Conservation (phyloP, 2,329 filamentous ascomycete species). For the Leptodontidium sp. region DNA sequence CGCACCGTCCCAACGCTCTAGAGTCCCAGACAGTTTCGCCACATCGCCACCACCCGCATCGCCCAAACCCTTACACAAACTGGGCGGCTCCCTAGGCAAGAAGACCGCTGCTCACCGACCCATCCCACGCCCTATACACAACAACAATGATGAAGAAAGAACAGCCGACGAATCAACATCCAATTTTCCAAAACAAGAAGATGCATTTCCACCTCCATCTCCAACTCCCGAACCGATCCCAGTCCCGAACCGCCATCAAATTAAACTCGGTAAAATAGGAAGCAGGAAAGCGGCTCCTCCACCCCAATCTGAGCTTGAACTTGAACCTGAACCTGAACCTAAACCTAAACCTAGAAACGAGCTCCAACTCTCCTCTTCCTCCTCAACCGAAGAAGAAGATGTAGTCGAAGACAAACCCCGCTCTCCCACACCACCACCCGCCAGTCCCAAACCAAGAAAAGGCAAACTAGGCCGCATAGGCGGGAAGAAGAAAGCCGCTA, state of each 20-base stretch:
- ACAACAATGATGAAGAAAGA: slow-evolving; percentile 8
- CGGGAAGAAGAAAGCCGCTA: slow-evolving; percentile 37
- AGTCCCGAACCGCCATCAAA: slow-evolving; percentile 23
- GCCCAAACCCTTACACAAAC: slow-evolving; percentile 21
- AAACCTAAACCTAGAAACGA: neutral
- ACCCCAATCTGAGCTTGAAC: slow-evolving; percentile 11
- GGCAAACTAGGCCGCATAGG: slow-evolving; percentile 42
- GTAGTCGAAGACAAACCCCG: neutral
- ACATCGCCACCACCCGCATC: slow-evolving; percentile 30
- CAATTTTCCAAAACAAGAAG: neutral
- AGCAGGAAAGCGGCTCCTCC: slow-evolving; percentile 34
- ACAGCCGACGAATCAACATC: slow-evolving; percentile 16
- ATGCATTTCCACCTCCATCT: neutral
- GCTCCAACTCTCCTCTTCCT: neutral
- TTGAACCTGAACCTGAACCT: slow-evolving; percentile 22
- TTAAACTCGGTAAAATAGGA: slow-evolving; percentile 34
- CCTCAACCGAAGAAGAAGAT: neutral
- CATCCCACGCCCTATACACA: neutral
- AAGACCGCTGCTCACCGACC: slow-evolving; percentile 19
- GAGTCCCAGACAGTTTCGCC: slow-evolving; percentile 42
- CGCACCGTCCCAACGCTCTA: slow-evolving; percentile 41
- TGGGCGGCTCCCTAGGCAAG: slow-evolving; percentile 23
- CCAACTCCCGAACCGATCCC: slow-evolving; percentile 3
- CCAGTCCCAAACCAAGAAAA: slow-evolving; percentile 30
- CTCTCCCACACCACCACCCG: slow-evolving; percentile 12